Conservation (phyloP, 169 alveolate species). For the Plasmodium relictum region DNA sequence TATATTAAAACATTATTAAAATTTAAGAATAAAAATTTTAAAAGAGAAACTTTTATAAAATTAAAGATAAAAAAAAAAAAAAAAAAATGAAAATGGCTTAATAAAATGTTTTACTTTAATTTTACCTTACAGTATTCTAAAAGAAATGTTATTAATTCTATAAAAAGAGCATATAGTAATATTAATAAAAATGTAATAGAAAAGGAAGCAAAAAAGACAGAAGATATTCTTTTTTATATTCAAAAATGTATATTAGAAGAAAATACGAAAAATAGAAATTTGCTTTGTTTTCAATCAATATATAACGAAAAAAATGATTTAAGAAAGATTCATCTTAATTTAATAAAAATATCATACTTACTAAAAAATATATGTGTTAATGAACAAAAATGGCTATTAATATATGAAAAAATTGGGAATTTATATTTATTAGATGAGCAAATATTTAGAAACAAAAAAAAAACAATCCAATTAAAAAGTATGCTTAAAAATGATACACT, state of each 20-base stretch:
- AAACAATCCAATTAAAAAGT: neutral
- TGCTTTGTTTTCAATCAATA: conserved; percentile 3
- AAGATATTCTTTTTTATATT: conserved; percentile 24
- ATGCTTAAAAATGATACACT: neutral
- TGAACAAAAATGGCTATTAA: conserved; percentile 63
- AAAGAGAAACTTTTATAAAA: no score
- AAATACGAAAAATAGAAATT: conserved; percentile 14
- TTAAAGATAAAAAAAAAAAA: no score
- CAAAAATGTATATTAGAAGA: conserved; percentile 58
- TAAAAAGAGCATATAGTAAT: conserved; percentile 6
- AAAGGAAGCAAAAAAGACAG: conserved; percentile 24
- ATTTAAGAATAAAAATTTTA: no score
- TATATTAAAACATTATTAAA: no score
- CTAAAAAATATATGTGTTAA: conserved; percentile 37
- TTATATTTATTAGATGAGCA: conserved; percentile 11
- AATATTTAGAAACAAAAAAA: neutral
- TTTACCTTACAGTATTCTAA: neutral
- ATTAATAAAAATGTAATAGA: neutral
- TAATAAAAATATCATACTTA: conserved; percentile 50
- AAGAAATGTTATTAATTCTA: neutral
- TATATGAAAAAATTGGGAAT: conserved; percentile 28
- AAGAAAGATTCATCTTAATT: neutral
- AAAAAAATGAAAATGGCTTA: no score
- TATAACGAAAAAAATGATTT: neutral
- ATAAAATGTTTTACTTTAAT: neutral